Evolutionary conservation across 2,329 filamentous ascomycete genomes (phyloP), one percentile per base, ranked within the genome.

Genomic region (Aspergillus terreus): DNA sequence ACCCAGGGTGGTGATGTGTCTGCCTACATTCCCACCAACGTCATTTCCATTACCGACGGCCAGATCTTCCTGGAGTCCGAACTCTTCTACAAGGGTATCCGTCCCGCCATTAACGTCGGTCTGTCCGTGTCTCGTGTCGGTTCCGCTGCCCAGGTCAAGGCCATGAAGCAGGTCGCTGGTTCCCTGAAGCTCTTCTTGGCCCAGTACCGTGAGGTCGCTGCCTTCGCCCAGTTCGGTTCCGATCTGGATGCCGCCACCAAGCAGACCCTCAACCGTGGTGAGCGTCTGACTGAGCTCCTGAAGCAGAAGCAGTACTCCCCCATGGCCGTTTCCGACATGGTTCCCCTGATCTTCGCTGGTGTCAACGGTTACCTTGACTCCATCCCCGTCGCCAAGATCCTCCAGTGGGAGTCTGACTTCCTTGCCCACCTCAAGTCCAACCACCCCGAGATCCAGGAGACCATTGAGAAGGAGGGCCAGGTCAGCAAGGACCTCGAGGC

Each of bases 161-260:
- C 94, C 81, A 99, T 99, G 94, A 99, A 99, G 87, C 94, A 99
- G 84, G 94, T 99, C 69, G 94, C 94, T 72, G 94, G 94, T 85
- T 97, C 92, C 66, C 84, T 99, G 74, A 99, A 99, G 87, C 91
- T 99, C 69, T 99, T 97, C 91, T 90, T 99, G 88, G 94, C 94
- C 70, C 94, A 99, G 83, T 99, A 99, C 86, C 94, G 94, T 94
- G 94, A 99, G 80, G 94, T 99, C 60, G 94, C 94, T 71, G 94
- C 94, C 68, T 99, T 99, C 80, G 92, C 94, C 69, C 94, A 99
- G 82, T 99, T 99, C 85, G 94, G 94, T 87, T 99, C 94, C 73
- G 94, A 99, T 84, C 83, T 99, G 66, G 94, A 99, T 81, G 94
- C 94, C 68, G 85, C 94, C 66, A 99, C 94, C 78, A 97, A 96